Evolutionary conservation across 1,284 basidiomycete genomes (phyloP).

Genomic region (Fereydounia khargensis): DNA sequence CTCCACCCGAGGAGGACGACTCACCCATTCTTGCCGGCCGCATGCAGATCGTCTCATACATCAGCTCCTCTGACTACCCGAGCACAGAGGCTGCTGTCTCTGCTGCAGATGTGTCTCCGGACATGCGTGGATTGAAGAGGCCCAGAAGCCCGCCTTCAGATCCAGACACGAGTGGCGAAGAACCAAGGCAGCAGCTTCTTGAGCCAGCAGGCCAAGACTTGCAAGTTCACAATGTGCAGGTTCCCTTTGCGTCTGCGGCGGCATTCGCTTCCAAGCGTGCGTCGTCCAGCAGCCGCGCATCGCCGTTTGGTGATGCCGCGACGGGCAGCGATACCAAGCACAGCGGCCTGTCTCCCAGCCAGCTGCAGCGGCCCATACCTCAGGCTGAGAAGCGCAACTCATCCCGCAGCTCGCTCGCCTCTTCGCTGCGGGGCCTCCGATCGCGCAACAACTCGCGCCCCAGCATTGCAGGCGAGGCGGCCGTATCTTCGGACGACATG

Average conservation of each 20-base stretch:
- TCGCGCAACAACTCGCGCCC: conserved; percentile 11
- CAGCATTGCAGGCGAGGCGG: conserved; percentile 6
- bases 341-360: neutral
- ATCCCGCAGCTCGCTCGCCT: conserved; percentile 13
- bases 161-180: conserved; percentile 9
- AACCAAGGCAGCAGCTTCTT: neutral
- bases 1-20: neutral
- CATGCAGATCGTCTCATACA: too few relatives aligned
- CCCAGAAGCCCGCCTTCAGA: conserved; percentile 15
- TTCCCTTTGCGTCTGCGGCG: conserved; percentile 7
- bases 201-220: conserved; percentile 1
- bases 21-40: too few relatives aligned
- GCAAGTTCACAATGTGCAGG: conserved; percentile 11
- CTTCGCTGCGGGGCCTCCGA: conserved; percentile 5
- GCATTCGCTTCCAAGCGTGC: conserved; percentile 8
- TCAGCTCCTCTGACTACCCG: too few relatives aligned
- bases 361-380: conserved; percentile 1
- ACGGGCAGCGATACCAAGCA: conserved; percentile 23
- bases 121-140: conserved; percentile 15
- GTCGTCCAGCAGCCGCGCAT: too few relatives aligned
- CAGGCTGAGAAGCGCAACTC: conserved; percentile 4
- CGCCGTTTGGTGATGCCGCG: too few relatives aligned
- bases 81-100: neutral
- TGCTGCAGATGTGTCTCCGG: neutral
- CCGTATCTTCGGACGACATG: conserved; percentile 19